Evolutionary conservation across 108 stramenopile species (phyloP).

Genomic region (Fragilaria radians): DNA sequence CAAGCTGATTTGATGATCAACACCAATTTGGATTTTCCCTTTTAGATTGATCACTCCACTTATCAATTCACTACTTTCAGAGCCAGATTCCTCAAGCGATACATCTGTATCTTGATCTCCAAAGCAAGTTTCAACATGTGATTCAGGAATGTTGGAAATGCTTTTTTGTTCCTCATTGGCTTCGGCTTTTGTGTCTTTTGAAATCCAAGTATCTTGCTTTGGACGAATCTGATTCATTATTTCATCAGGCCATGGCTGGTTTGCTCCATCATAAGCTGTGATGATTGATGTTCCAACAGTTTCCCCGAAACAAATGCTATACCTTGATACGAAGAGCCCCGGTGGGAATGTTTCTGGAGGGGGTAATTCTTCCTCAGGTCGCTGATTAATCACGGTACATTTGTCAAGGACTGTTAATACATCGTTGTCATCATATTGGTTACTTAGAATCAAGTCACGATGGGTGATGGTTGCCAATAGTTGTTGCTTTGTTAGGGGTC

Average conservation of each 20-base stretch:
- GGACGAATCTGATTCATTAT: background rate
- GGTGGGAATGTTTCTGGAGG: conserved; percentile 10
- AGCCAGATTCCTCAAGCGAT: conserved; percentile 10
- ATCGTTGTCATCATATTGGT: conserved; percentile 57
- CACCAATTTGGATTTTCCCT: conserved; percentile 64
- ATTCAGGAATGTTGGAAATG: background rate
- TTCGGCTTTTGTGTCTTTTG: background rate
- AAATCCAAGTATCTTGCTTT: background rate
- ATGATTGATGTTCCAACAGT: conserved; percentile 7
- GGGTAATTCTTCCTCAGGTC: conserved; percentile 13
- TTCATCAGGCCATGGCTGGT: conserved; percentile 10
- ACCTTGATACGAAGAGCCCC: conserved; percentile 40
- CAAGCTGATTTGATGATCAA: conserved; percentile 55
- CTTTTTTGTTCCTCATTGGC: background rate
- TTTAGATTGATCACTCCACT: conserved; percentile 42
- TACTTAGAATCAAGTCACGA: conserved; percentile 48
- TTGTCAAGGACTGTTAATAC: conserved; percentile 49
- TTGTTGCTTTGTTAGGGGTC: conserved; percentile 12
- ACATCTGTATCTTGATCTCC: conserved; percentile 16
- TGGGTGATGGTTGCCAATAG: conserved; percentile 29
- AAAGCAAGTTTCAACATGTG: background rate
- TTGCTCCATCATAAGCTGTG: conserved; percentile 17
- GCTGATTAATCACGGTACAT: conserved; percentile 24
- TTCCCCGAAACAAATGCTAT: conserved; percentile 24
- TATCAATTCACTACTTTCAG: conserved; percentile 19